Base-by-base conservation (phyloP, 2,329 filamentous ascomycete genomes). In the Monosporascus sp. region DNA sequence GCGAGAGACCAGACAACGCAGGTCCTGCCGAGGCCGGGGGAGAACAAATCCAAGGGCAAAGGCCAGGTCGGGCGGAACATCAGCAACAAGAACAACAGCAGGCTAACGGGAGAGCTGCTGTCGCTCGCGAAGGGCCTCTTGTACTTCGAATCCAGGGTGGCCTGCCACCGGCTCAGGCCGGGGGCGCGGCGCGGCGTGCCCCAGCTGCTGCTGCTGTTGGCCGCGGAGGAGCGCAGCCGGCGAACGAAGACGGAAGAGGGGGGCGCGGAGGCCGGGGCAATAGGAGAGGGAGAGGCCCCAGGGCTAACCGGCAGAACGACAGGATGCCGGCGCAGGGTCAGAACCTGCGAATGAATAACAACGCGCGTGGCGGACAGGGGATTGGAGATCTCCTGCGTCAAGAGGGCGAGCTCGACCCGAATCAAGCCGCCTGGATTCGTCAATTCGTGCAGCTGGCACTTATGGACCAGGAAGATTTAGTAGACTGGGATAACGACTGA, bases 91-190 rank as follows among this genome's bases (percentile, higher is more conserved):
- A 59, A 62, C 53, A 68, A 62, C 53, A 68, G 63, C 56, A 65
- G 51, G 58, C 67, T 55, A 59, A 61, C 37, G 60, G 58, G 22
- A 60, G 67, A 50, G 71, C 76, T 47, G 72, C 65, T 19, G 73
- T 83, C n/a, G 80, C 77, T 43, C 76, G 77, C 2, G 80, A 84
- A 61, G 80, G 77, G 1, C 80, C 80, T 5, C 73, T 83, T 11
- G 79, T 84, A 14, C 74, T 84, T 31, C 74, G 80, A 31, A 77
- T 84, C 27, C 74, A 76, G 40, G 72, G 74, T 20, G 68, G 63
- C 45, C 66, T 66, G 45, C 65, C 66, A 35, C 62, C 60, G 37
- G 64, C 56, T 45, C 59, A 49, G 49, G 55, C 50, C 37, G 50
- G 55, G 48, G 65, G 58, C 40, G 61, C 58, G 50, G 61, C 52